phyloP scores from a whole-genome alignment of 768 basidiomycete species.

The Boletellus ananiceps region DNA sequence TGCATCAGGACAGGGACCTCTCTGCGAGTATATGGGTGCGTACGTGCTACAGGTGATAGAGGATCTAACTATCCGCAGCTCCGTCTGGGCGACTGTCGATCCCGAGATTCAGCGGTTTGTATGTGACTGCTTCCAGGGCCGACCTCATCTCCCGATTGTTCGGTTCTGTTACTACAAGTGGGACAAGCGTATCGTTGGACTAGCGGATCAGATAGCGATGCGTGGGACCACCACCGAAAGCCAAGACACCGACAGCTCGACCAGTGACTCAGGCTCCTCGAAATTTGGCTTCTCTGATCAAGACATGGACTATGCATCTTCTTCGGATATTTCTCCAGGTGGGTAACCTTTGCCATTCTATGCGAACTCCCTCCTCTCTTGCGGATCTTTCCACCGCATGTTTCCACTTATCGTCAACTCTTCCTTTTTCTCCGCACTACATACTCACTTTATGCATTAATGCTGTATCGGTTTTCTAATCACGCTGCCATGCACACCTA shows the following conservation, averaged over 20 bases:
- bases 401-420: background rate
- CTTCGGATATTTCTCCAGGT: slow-evolving; percentile 1
- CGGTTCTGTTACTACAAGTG: slow-evolving; percentile 17
- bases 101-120: too few relatives aligned
- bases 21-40: slow-evolving; percentile 24
- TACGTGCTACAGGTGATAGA: slow-evolving; percentile 16
- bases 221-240: background rate
- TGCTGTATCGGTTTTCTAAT: background rate
- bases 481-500: background rate
- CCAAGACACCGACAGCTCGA: background rate
- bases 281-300: too few relatives aligned
- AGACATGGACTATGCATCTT: too few relatives aligned
- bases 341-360: background rate
- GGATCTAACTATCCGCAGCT: background rate
- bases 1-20: background rate
- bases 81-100: slow-evolving; percentile 8
- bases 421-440: background rate
- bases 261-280: background rate
- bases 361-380: background rate
- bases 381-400: background rate
- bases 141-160: slow-evolving; percentile 10
- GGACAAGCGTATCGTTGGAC: slow-evolving; percentile 15
- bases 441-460: background rate
- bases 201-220: slow-evolving; percentile 6
- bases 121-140: background rate